These are phyloP conservation scores for Paraleonurus japonicus DNA, from an alignment of 257 asterid genomes.

Conservation along the genomic window DNA sequence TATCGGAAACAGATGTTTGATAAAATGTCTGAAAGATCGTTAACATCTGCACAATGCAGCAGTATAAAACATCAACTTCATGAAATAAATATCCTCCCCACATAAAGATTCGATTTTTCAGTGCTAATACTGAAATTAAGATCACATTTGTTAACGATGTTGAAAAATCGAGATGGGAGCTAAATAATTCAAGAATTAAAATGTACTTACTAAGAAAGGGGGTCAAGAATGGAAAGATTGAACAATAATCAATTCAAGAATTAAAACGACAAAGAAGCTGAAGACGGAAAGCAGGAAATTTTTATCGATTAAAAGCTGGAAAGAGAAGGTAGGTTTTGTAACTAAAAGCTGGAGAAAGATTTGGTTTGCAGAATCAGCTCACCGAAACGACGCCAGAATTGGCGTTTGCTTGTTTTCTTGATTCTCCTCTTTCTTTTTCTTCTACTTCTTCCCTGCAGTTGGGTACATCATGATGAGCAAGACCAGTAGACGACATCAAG, in stretches of 20 bases:
- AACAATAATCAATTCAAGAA: not conserved
- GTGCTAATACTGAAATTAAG: not conserved
- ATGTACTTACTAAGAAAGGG: not conserved
- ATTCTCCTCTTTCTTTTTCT: conserved; percentile 13
- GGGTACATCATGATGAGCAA: conserved; percentile 16
- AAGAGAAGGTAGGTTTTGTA: conserved; percentile 6
- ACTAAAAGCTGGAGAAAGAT: not conserved
- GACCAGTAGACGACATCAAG: not conserved
- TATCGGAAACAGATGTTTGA: not conserved
- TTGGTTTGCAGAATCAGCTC: conserved; percentile 9
- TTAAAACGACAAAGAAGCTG: conserved; percentile 5
- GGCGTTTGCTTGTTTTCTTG: conserved; percentile 21
- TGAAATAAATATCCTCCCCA: not conserved
- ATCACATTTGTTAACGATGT: not conserved
- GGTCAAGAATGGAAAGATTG: not conserved
- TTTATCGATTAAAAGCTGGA: conserved; percentile 13
- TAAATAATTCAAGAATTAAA: not conserved
- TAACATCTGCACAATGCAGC: not conserved
- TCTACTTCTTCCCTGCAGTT: conserved; percentile 27
- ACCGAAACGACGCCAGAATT: conserved; percentile 5
- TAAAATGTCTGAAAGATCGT: not conserved
- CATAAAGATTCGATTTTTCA: not conserved
- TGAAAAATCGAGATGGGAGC: not conserved
- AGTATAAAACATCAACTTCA: conserved; percentile 3
- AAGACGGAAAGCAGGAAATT: conserved; percentile 5